phyloP scores from a whole-genome alignment of 2,329 filamentous ascomycete genomes.

The Aspergillus felis region DNA sequence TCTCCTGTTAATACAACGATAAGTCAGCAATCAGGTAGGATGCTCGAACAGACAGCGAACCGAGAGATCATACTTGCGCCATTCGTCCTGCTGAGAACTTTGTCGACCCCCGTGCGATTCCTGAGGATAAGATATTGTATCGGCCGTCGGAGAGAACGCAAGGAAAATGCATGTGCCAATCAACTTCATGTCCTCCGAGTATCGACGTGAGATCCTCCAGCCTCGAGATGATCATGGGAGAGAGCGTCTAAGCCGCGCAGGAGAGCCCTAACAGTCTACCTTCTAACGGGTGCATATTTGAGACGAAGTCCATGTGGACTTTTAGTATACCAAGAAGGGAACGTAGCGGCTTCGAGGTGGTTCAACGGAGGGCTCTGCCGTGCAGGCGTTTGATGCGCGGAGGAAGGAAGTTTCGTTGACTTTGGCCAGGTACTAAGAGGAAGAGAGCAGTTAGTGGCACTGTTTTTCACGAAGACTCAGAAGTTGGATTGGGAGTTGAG shows the following conservation, averaged over 20 bases:
- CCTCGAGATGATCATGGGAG: neutral
- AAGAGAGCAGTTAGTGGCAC: neutral
- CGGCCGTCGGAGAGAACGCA: neutral
- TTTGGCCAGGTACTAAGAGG: too few relatives aligned
- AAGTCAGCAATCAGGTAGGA: neutral
- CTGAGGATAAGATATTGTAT: neutral
- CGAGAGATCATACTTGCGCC: neutral
- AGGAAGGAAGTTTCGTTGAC: neutral
- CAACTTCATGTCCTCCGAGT: neutral
- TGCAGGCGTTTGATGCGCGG: neutral
- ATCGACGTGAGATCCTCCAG: neutral
- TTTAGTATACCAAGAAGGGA: neutral
- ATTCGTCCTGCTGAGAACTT: neutral
- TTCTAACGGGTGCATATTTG: neutral
- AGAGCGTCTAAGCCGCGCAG: neutral
- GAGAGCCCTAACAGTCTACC: neutral
- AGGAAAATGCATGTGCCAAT: neutral
- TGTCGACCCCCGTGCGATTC: neutral
- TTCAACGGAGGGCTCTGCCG: neutral
- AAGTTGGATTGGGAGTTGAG: neutral
- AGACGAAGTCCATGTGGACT: neutral
- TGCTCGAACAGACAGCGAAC: neutral
- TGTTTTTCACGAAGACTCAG: neutral
- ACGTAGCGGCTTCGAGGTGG: neutral
- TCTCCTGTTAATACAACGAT: neutral